Base-by-base conservation (phyloP, 352 stramenopile species). In the Phytophthora pini region DNA sequence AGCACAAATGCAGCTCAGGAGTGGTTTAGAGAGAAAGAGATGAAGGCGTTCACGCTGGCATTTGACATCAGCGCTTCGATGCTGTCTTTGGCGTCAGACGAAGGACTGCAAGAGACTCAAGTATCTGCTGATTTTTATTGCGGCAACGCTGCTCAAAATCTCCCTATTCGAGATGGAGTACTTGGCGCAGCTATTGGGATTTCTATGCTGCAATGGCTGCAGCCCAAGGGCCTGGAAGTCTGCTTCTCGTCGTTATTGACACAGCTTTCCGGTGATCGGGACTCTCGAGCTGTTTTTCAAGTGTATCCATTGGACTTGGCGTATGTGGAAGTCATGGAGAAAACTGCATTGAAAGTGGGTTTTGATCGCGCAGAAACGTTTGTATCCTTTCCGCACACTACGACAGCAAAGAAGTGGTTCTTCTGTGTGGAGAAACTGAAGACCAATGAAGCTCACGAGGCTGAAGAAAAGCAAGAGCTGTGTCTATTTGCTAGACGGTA, bases 131-230 rank as follows among this genome's bases (percentile, higher is more conserved):
- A 76, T 7, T 90, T 90, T 54, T 91, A 85, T 53, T 77, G 82
- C 57, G 84, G 80, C 36, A 89, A 93, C 59, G 86, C 82, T 13
- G 84, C 70, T 8, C 86, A 90, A 45, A 72, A 57, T 15, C 75
- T 91, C 10, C 82, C 86, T 26, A 58, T 94, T 50, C 86, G 86
- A 22, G 15, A 32, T 0, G 63, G 57, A 3, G 41, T 68, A 11
- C 79, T 90, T 24, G 58, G 87, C 47, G 70, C 68, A 31, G 82
- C 80, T 41, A 88, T 93, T 47, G 79, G 82, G 10, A 90, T 94
- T 56, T 94, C 86, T 2, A 94, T 94, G 86, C 63, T 94, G 17
- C 86, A 94, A 63, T 94, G 86, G 86, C 63, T 94, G 44, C 82
- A 81, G n/a, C 59, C 68, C 4, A 65, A 81, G 9, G 84, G 82